Evolutionary conservation across 441 rosid species (phyloP).

Genomic region (Brassica hybrid): DNA sequence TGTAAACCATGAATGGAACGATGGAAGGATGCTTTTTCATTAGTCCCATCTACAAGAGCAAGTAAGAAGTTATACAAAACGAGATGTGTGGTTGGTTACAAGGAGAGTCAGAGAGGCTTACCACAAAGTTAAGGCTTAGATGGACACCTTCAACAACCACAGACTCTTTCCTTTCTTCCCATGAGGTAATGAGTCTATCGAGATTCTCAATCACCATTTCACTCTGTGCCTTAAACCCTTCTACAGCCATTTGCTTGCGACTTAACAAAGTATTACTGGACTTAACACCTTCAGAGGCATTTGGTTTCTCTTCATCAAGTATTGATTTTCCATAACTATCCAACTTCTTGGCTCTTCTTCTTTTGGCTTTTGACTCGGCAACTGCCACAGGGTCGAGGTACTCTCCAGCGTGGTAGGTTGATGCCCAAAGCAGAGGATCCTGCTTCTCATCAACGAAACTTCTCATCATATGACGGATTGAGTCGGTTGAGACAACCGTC

Average conservation of each 20-base stretch:
- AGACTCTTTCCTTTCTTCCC: constrained; percentile 98
- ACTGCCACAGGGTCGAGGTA: constrained; percentile 84
- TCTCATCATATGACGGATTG: constrained; percentile 98
- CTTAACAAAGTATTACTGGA: constrained; percentile 52
- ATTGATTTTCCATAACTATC: constrained; percentile 52
- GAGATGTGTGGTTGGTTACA: not conserved
- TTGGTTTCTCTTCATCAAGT: constrained; percentile 52
- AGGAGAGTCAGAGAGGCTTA: constrained; percentile 39
- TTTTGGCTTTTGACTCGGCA: constrained; percentile 87
- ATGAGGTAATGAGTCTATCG: constrained; percentile 86
- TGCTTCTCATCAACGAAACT: constrained; percentile 90
- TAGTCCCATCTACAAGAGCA: constrained; percentile 82
- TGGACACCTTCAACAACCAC: constrained; percentile 98
- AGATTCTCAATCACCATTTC: constrained; percentile 99
- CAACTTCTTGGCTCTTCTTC: constrained; percentile 64
- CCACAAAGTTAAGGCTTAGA: constrained; percentile 97
- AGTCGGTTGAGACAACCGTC: constrained; percentile 92
- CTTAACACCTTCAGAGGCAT: constrained; percentile 49
- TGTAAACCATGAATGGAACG: constrained; percentile 94
- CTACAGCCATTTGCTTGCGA: constrained; percentile 89
- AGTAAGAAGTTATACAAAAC: constrained; percentile 6
- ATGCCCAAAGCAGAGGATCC: constrained; percentile 94
- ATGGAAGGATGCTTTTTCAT: constrained; percentile 99
- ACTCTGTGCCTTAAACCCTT: constrained; percentile 98
- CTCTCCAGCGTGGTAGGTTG: constrained; percentile 96